Base-by-base conservation (phyloP, 345 rosid species). In the Euclidium syriacum region DNA sequence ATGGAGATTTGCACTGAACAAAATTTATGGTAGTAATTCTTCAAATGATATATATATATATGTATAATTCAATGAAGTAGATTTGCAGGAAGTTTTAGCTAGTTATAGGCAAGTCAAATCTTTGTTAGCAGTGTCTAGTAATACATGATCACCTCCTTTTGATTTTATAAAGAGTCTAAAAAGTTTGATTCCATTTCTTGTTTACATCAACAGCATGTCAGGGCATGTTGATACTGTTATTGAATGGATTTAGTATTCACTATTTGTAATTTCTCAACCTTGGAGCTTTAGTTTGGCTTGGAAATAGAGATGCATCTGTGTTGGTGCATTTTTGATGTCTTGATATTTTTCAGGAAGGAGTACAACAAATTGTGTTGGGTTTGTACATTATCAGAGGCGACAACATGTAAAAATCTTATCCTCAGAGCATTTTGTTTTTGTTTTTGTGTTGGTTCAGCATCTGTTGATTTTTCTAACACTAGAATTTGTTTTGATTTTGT, bases 381-480 rank as follows among this genome's bases (percentile, higher is more conserved):
- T 82, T 94, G 71, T 90, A 90, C 87, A 86, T 87, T 65, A 90
- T 94, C 76, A 78, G 99, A 79, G 99, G 99, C 5, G 99, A 94
- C 74, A 94, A 94, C 84, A 94, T 94, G 97, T 94, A 90, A 52
- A 24, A 64, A 36, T 29, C 22, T 39, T 55, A 56, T 11, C 17
- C 38, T 33, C 52, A 18, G 34, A 8, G n/a, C n/a, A n/a, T n/a
- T n/a, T n/a, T n/a, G n/a, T n/a, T n/a, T n/a, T n/a, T n/a, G n/a
- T 11, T 44, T 24, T 39, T 23, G 7, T 19, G 25, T 3, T 32
- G 24, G 2, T 26, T 2, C 20, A 33, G 10, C 18, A 32, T 33
- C 3, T 46, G 1, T 26, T 23, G 26, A 27, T 35, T 27, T n/a
- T 6, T 61, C 25, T 56, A 49, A 62, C 27, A 8, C 2, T 40